A percentile compares a stretch with the other conserved stretches of the same genome.
phyloP scores from a whole-genome alignment of 192 early-diverging fungal species.

The Phlyctochytrium planicorne region DNA sequence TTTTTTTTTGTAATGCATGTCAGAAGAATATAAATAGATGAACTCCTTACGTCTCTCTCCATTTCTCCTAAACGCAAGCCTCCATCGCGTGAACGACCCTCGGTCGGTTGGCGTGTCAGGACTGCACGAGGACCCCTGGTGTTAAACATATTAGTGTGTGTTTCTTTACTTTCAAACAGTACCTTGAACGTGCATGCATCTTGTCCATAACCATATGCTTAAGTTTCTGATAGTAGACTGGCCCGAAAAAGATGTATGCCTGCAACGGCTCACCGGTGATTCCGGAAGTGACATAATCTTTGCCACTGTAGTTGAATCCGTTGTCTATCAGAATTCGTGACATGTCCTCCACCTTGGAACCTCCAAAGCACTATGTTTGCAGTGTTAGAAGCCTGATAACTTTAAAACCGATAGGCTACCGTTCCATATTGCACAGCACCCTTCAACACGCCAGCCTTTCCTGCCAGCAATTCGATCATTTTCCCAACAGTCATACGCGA shows the following conservation, averaged over 20 bases:
- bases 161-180: conserved; percentile 11
- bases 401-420: conserved; percentile 31
- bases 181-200: conserved; percentile 91
- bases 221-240: conserved; percentile 93
- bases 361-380: conserved; percentile 68
- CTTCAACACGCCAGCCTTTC: conserved; percentile 91
- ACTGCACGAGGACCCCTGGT: conserved; percentile 83
- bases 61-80: conserved; percentile 97
- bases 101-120: conserved; percentile 93
- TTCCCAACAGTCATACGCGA: conserved; percentile 99
- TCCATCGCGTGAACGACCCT: conserved; percentile 95
- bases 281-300: conserved; percentile 92
- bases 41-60: conserved; percentile 83
- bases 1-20: background rate
- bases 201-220: conserved; percentile 99
- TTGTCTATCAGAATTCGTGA: conserved; percentile 84
- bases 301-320: conserved; percentile 95
- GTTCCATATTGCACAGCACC: conserved; percentile 95
- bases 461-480: conserved; percentile 96
- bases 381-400: background rate
- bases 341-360: conserved; percentile 95
- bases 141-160: conserved; percentile 10
- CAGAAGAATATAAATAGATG: too few species aligned
- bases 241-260: conserved; percentile 97
- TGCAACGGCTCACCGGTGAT: conserved; percentile 81